Conservation (phyloP, 306 rosid genomes). For the Cicer judaicum region DNA sequence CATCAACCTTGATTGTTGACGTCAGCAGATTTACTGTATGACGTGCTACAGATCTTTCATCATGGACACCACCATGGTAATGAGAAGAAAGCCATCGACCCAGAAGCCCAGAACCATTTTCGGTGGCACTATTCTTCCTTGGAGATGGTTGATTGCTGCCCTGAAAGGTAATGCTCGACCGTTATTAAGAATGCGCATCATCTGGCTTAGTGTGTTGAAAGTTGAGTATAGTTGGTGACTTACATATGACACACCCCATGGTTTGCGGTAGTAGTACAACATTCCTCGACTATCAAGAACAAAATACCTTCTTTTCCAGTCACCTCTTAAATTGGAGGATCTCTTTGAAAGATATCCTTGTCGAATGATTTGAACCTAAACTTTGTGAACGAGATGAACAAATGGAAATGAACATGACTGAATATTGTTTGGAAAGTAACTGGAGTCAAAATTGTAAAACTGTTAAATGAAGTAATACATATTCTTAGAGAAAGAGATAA, state of each 20-base stretch:
- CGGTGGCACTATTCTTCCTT: conserved; percentile 55
- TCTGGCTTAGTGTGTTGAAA: conserved; percentile 36
- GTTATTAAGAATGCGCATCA: conserved; percentile 41
- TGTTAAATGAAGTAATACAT: conserved; percentile 15
- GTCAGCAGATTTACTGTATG: conserved; percentile 83
- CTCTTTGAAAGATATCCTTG: conserved; percentile 91
- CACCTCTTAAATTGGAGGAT: conserved; percentile 84
- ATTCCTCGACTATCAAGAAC: conserved; percentile 84
- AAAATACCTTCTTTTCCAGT: conserved; percentile 92
- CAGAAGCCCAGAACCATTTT: conserved; percentile 69
- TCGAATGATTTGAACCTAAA: conserved; percentile 78
- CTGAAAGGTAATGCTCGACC: conserved; percentile 51
- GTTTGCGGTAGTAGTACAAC: conserved; percentile 86
- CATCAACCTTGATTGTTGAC: conserved; percentile 78
- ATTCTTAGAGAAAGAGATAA: conserved; percentile 29
- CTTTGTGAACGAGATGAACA: conserved; percentile 35
- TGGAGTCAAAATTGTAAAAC: not conserved
- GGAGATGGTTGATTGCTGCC: conserved; percentile 61
- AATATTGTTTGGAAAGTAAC: conserved; percentile 23
- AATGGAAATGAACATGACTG: conserved; percentile 32
- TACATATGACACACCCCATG: conserved; percentile 65
- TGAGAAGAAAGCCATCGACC: conserved; percentile 87
- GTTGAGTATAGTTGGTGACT: conserved; percentile 53
- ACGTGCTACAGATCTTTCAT: conserved; percentile 72
- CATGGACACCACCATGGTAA: conserved; percentile 77